These are phyloP conservation scores for Kwoniella sp. DNA, from an alignment of 768 basidiomycete genomes.

Conservation along the genomic window DNA sequence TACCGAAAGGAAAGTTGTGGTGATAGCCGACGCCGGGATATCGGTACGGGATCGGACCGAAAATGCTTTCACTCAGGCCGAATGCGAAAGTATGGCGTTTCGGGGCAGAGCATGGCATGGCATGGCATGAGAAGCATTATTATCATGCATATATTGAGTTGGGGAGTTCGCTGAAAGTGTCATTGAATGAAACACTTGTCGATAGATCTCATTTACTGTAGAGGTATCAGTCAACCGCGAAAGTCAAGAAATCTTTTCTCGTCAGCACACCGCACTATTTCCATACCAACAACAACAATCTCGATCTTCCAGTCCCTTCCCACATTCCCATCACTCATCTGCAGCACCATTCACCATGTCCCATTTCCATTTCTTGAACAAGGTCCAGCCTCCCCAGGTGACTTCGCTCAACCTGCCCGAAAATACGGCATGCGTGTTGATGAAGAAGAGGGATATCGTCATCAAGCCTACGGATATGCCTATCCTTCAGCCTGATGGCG, in stretches of 20 bases:
- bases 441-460: constrained; percentile 40
- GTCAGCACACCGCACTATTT: no score
- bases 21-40: not conserved
- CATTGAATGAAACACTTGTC: no score
- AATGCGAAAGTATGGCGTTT: not conserved
- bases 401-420: constrained; percentile 33
- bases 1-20: not conserved
- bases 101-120: no score
- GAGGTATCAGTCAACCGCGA: no score
- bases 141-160: no score
- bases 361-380: constrained; percentile 42
- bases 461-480: constrained; percentile 39
- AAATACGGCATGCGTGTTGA: constrained; percentile 40
- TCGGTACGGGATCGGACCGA: constrained; percentile 1
- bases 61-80: not conserved
- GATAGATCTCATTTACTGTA: no score
- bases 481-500: constrained; percentile 47
- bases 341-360: constrained; percentile 30
- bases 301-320: not conserved
- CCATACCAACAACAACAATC: no score
- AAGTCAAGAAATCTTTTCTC: no score
- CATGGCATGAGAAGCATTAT: no score
- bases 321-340: not conserved
- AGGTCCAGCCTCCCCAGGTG: constrained; percentile 41
- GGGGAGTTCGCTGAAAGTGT: no score